Percentiles rank a stretch among this genome's conserved stretches.
These are phyloP conservation scores for Avena atlantica DNA, from an alignment of 176 grass and related monocot species.

Conservation along the genomic window DNA sequence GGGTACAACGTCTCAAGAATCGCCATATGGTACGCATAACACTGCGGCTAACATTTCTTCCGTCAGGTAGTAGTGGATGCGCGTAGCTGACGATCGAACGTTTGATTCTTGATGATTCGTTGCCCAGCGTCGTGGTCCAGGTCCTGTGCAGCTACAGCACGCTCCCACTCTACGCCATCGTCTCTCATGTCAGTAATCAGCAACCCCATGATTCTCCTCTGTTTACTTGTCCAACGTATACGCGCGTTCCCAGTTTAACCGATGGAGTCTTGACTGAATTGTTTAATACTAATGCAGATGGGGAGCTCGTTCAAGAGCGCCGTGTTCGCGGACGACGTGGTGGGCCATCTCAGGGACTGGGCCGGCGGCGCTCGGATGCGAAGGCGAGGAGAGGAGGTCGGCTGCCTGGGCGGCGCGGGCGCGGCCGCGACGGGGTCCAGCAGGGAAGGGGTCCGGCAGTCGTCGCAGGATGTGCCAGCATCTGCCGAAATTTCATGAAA, in stretches of 20 bases:
- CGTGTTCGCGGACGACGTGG: constrained; percentile 65
- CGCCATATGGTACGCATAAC: constrained; percentile 40
- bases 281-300: constrained; percentile 56
- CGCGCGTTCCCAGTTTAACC: background rate
- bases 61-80: background rate
- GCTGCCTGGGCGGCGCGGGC: constrained; percentile 17
- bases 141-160: constrained; percentile 86
- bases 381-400: background rate
- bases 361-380: constrained; percentile 14
- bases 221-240: background rate
- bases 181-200: constrained; percentile 64
- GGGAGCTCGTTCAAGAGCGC: constrained; percentile 83
- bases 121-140: constrained; percentile 63
- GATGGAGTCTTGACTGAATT: background rate
- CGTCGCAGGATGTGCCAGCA: background rate
- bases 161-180: constrained; percentile 82
- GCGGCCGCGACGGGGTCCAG: background rate
- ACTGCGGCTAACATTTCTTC: background rate
- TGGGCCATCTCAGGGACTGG: constrained; percentile 40
- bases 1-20: constrained; percentile 48
- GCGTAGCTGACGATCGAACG: background rate
- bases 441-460: background rate
- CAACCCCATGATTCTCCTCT: background rate
- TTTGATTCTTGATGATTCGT: background rate
- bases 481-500: background rate